phyloP scores from a whole-genome alignment of 2,329 filamentous ascomycete genomes.

The Curvularia spicifera region DNA sequence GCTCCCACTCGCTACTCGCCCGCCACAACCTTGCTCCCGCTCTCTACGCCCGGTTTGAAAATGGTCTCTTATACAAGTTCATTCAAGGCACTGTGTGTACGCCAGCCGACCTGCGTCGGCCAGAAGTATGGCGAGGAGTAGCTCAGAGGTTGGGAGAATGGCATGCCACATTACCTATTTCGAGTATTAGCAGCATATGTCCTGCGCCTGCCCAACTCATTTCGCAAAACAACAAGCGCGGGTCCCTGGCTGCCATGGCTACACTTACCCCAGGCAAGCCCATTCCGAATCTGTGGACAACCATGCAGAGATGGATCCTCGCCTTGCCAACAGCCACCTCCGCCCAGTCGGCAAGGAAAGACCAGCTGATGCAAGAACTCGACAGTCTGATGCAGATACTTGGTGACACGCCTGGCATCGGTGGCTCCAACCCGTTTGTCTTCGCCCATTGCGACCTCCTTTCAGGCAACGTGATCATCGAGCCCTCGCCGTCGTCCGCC shows the following conservation, averaged over 20 bases:
- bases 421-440: constrained; percentile 73
- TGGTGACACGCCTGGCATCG: constrained; percentile 77
- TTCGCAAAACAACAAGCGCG: constrained; percentile 46
- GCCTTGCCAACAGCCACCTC: constrained; percentile 78
- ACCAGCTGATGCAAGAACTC: constrained; percentile 75
- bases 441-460: constrained; percentile 96
- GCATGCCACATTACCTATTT: constrained; percentile 75
- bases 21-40: constrained; percentile 81
- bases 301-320: constrained; percentile 94
- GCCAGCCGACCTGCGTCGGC: constrained; percentile 77
- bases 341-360: constrained; percentile 70
- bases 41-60: constrained; percentile 89
- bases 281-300: constrained; percentile 89
- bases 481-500: constrained; percentile 57
- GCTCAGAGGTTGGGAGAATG: constrained; percentile 87
- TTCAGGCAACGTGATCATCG: constrained; percentile 94
- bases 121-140: constrained; percentile 80
- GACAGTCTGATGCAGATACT: constrained; percentile 72
- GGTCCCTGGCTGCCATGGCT: constrained; percentile 46
- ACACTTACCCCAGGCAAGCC: constrained; percentile 68
- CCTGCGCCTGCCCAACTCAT: constrained; percentile 41
- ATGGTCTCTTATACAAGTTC: constrained; percentile 94
- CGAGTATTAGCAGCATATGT: constrained; percentile 54
- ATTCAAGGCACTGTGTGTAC: constrained; percentile 81
- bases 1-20: constrained; percentile 83